Conservation (phyloP, 148 eudicot species). For the Camellia lanceoleosa region DNA sequence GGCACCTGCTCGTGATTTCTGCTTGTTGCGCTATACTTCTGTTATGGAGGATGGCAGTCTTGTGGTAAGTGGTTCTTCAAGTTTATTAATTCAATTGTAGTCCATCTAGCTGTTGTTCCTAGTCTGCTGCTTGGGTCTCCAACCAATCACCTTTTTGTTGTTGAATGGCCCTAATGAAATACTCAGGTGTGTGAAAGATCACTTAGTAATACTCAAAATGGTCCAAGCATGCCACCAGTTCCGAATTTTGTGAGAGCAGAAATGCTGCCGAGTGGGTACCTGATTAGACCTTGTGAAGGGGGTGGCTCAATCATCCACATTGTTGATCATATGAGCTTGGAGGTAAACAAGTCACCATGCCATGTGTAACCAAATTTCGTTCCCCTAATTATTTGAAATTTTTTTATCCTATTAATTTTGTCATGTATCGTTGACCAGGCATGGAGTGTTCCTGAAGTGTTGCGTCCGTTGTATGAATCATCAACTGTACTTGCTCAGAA, state of each 20-base stretch:
- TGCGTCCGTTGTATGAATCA: slow-evolving; percentile 79
- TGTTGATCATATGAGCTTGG: slow-evolving; percentile 80
- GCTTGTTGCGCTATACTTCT: slow-evolving; percentile 89
- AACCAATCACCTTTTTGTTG: background rate
- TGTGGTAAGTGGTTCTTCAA: slow-evolving; percentile 52
- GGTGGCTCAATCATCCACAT: slow-evolving; percentile 81
- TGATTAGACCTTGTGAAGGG: slow-evolving; percentile 83
- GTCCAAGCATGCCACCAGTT: slow-evolving; percentile 81
- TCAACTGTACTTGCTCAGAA: slow-evolving; percentile 78
- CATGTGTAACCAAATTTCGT: background rate
- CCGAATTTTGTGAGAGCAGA: slow-evolving; percentile 77
- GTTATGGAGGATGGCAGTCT: slow-evolving; percentile 95
- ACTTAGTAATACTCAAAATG: slow-evolving; percentile 79
- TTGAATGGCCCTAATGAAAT: slow-evolving; percentile 5
- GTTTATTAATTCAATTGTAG: background rate
- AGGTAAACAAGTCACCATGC: slow-evolving; percentile 30
- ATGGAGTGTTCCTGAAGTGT: slow-evolving; percentile 82
- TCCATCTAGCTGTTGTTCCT: background rate
- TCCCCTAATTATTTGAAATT: background rate
- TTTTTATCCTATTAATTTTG: background rate
- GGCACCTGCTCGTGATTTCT: slow-evolving; percentile 98
- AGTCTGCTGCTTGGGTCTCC: background rate
- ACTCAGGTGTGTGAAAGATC: slow-evolving; percentile 91
- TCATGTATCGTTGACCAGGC: slow-evolving; percentile 31
- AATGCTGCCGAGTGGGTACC: slow-evolving; percentile 75